Base-by-base conservation (phyloP, 2,329 filamentous ascomycete species). In the Chrysosporium queenslandicum region DNA sequence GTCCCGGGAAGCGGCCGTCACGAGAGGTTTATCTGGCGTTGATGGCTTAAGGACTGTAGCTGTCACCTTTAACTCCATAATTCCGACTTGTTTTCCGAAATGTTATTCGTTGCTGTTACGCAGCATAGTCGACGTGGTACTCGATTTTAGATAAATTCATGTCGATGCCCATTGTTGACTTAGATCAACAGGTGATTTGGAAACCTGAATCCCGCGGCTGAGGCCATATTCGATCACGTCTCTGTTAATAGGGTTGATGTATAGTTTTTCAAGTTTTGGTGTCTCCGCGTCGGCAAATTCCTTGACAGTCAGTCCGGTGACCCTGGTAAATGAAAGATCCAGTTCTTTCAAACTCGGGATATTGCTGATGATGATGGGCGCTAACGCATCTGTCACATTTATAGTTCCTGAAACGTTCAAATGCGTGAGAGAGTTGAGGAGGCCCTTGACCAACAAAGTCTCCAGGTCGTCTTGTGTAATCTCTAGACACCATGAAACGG, bases 271-370 rank as follows among this genome's bases (percentile, higher is more conserved):
- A 18, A 61, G 48, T 25, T 53, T 55, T 36, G 56, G 52, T 4
- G 46, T 55, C 12, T 53, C 48, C 2, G 49, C 36, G 27, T 57
- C 52, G 7, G 63, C 64, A 20, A 71, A 53, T n/a, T 51, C 58
- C 29, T 66, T 68, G 34, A 71, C 58, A 1, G 64, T 59, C 14
- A 60, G 54, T 0, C 68, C 68, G 4, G 66, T 69, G 4, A 71
- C 62, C 11, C 50, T 54, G 1, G 66, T 71, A 34, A 58, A 58
- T 0, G 66, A 66, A 7, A 71, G 21, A 55, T 70, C 55, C 4
- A 72, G 58, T 1, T 61, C 53, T 45, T 63, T 66, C 14, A 72
- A 46, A 1, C 63, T 59, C 0, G 59, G 57, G 39, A 70, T 56
- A 9, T 40, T 46, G 1, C 55, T 37, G 9, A 62, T 51, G 1